A percentile compares a stretch with the other conserved stretches of the same genome.
phyloP scores from a whole-genome alignment of 225 moss, liverwort and hornwort species.

The Takakia lepidozioides region DNA sequence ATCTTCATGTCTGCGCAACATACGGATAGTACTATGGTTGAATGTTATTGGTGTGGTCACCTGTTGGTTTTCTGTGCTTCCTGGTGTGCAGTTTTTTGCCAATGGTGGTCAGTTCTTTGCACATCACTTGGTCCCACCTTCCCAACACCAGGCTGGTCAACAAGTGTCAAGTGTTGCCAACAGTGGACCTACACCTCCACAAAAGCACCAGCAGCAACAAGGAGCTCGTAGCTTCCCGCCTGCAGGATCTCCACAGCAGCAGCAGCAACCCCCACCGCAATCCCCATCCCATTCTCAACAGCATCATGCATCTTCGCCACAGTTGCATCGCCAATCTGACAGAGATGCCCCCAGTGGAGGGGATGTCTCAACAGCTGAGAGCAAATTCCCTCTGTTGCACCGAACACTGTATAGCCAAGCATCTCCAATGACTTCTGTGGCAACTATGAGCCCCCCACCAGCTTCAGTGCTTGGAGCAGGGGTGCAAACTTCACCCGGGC shows the following conservation, averaged over 20 bases:
- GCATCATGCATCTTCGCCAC: conserved; percentile 10
- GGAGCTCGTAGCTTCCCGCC: conserved; percentile 37
- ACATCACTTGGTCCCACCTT: conserved; percentile 54
- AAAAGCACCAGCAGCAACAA: conserved; percentile 28
- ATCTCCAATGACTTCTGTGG: conserved; percentile 5
- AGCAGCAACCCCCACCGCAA: conserved; percentile 31
- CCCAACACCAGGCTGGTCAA: conserved; percentile 48
- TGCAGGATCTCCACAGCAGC: conserved; percentile 25
- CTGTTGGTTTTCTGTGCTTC: conserved; percentile 32
- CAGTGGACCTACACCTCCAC: conserved; percentile 11
- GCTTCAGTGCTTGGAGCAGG: conserved; percentile 26
- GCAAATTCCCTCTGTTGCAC: conserved; percentile 46
- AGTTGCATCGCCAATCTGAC: conserved; percentile 26
- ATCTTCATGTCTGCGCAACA: no score
- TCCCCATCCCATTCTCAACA: conserved; percentile 38
- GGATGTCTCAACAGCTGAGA: conserved; percentile 56
- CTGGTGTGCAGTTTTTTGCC: conserved; percentile 65
- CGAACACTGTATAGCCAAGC: conserved; percentile 26
- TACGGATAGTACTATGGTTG: no score
- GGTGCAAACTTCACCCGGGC: conserved; percentile 5
- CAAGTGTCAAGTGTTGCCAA: conserved; percentile 17
- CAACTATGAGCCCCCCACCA: conserved; percentile 17
- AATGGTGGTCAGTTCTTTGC: conserved; percentile 42
- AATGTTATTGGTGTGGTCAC: no score
- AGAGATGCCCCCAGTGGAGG: conserved; percentile 38